phyloP scores from a whole-genome alignment of 2,329 filamentous ascomycete genomes.

The Fusarium sp. region DNA sequence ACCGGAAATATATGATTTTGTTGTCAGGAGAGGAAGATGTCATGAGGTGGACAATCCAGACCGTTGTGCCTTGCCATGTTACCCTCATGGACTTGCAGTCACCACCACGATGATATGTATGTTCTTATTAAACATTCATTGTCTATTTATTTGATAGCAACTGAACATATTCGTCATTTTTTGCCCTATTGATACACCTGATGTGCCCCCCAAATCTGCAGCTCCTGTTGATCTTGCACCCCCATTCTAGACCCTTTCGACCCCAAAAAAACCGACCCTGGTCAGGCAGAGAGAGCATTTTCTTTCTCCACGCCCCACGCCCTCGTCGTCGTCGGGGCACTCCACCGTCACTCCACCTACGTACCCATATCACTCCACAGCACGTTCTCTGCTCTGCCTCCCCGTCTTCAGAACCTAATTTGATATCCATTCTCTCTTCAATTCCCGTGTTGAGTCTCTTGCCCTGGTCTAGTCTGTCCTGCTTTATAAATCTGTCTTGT shows the following conservation, averaged over 20 bases:
- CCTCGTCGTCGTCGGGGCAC: constrained; percentile 18
- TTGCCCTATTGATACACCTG: not conserved
- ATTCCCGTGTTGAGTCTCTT: constrained; percentile 3
- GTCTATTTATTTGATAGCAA: not conserved
- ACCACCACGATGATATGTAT: not conserved
- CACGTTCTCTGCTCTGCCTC: not conserved
- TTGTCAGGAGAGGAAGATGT: constrained; percentile 10
- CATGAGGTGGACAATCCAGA: constrained; percentile 5
- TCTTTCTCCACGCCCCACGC: constrained; percentile 26
- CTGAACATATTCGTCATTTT: not conserved
- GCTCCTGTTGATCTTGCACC: constrained; percentile 3
- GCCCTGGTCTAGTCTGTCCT: constrained; percentile 10
- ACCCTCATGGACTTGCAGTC: not conserved
- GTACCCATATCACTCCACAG: constrained; percentile 30
- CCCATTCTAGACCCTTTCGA: constrained; percentile 24
- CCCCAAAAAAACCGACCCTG: constrained; percentile 4
- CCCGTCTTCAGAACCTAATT: constrained; percentile 20
- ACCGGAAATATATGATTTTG: not conserved
- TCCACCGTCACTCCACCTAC: constrained; percentile 36
- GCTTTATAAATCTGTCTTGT: constrained; percentile 38
- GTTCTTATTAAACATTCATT: not conserved
- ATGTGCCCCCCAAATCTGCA: not conserved
- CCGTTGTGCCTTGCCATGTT: constrained; percentile 1
- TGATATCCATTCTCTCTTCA: constrained; percentile 16
- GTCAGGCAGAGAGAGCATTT: not conserved